phyloP scores from a whole-genome alignment of 2,329 filamentous ascomycete species.

The Colletotrichum tabaci region DNA sequence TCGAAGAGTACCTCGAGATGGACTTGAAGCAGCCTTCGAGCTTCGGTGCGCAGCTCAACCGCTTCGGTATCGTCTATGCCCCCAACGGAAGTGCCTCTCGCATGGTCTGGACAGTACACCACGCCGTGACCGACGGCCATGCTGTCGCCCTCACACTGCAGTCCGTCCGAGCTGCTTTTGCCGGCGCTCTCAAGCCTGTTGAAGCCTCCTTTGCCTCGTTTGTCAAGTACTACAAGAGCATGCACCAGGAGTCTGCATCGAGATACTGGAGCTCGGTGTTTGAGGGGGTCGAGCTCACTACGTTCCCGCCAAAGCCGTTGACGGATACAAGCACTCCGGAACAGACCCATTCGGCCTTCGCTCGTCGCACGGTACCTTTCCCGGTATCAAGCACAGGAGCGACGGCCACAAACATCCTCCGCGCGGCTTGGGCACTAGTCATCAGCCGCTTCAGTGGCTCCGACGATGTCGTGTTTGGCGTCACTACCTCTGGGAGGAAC shows the following conservation, averaged over 20 bases:
- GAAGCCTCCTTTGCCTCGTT: conserved; percentile 28
- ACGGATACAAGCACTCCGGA: background rate
- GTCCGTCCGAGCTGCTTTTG: conserved; percentile 24
- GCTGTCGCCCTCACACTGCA: conserved; percentile 30
- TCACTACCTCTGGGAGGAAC: conserved; percentile 53
- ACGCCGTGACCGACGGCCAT: conserved; percentile 32
- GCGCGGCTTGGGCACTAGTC: conserved; percentile 59
- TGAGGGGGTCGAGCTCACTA: conserved; percentile 9
- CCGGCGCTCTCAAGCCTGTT: background rate
- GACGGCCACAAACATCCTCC: conserved; percentile 27
- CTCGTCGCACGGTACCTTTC: background rate
- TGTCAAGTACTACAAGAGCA: conserved; percentile 32
- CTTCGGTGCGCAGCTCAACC: conserved; percentile 41
- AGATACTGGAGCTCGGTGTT: conserved; percentile 38
- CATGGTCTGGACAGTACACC: conserved; percentile 45
- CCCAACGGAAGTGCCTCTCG: conserved; percentile 1
- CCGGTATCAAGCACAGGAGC: background rate
- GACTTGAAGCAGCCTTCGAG: conserved; percentile 20
- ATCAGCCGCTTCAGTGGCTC: conserved; percentile 54
- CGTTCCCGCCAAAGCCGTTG: conserved; percentile 21
- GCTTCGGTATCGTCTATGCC: conserved; percentile 42
- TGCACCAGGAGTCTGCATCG: background rate
- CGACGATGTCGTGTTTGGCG: conserved; percentile 57
- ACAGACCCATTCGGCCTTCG: conserved; percentile 5
- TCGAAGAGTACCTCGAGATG: conserved; percentile 22